phyloP scores from a whole-genome alignment of 192 early-diverging fungal genomes.

The Phycomyces nitens region DNA sequence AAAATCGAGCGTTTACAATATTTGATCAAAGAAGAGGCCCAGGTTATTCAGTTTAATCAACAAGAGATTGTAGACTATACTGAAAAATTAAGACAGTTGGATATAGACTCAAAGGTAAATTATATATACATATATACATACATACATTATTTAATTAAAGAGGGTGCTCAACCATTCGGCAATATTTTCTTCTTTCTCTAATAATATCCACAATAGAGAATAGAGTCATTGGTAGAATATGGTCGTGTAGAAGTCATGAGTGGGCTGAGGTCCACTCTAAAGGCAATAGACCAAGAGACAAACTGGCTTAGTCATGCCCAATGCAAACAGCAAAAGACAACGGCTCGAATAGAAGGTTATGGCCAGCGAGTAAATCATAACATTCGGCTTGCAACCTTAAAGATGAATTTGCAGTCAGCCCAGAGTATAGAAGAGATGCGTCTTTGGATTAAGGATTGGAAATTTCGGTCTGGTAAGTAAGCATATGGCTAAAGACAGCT shows the following conservation, averaged over 20 bases:
- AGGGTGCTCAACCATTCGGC: too few species aligned
- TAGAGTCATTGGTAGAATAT: not conserved
- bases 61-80: not conserved
- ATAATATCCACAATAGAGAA: not conserved
- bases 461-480: not conserved
- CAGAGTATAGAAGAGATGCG: not conserved
- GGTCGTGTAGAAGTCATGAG: not conserved
- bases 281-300: not conserved
- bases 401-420: not conserved
- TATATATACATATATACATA: not conserved
- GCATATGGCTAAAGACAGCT: not conserved
- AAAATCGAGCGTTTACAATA: not conserved
- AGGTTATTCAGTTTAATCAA: not conserved
- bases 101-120: not conserved
- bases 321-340: not conserved
- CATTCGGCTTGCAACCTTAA: not conserved
- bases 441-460: not conserved
- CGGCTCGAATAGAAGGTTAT: not conserved
- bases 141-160: too few species aligned
- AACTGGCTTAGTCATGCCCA: not conserved
- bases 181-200: too few species aligned
- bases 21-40: not conserved
- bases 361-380: not conserved
- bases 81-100: not conserved
- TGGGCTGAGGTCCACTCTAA: not conserved